A percentile compares a stretch with the other conserved stretches of the same genome.
Evolutionary conservation across 2,329 filamentous ascomycete species (phyloP).

Genomic region (Cercospora zeina): DNA sequence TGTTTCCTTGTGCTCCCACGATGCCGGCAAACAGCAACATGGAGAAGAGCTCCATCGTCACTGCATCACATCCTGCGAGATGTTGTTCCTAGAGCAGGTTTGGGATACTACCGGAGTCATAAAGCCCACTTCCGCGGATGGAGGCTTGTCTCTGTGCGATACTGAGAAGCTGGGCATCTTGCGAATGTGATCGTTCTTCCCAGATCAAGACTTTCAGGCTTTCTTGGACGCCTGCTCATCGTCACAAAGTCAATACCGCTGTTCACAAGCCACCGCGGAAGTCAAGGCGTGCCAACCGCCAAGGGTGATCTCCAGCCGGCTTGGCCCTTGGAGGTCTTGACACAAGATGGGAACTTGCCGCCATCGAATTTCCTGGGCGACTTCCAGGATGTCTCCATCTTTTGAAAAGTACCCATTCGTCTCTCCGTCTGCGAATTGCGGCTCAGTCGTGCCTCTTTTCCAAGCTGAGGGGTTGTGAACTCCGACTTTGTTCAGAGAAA

Average conservation of each 20-base stretch:
- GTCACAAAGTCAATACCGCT: not conserved
- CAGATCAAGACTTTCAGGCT: slow-evolving; percentile 1
- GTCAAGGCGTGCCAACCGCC: slow-evolving; percentile 2
- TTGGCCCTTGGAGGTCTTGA: slow-evolving; percentile 5
- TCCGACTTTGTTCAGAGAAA: too few relatives aligned
- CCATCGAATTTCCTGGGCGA: not conserved
- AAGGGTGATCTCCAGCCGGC: not conserved
- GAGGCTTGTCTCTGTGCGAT: not conserved
- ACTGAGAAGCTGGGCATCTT: slow-evolving; percentile 1
- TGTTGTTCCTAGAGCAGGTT: too few relatives aligned
- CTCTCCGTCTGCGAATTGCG: too few relatives aligned
- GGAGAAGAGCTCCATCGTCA: not conserved
- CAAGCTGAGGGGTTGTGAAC: too few relatives aligned
- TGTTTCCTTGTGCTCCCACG: not conserved
- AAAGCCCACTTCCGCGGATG: not conserved
- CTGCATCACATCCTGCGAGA: not conserved
- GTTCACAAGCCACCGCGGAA: not conserved
- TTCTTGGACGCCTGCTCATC: not conserved
- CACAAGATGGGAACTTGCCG: not conserved
- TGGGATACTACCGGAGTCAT: not conserved
- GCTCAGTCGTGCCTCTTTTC: too few relatives aligned
- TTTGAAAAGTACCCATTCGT: too few relatives aligned
- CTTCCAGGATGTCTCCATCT: not conserved
- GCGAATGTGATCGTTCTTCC: slow-evolving; percentile 2
- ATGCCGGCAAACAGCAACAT: not conserved